Base-by-base conservation (phyloP, 768 basidiomycete species). In the Hortiboletus flavorubellus region DNA sequence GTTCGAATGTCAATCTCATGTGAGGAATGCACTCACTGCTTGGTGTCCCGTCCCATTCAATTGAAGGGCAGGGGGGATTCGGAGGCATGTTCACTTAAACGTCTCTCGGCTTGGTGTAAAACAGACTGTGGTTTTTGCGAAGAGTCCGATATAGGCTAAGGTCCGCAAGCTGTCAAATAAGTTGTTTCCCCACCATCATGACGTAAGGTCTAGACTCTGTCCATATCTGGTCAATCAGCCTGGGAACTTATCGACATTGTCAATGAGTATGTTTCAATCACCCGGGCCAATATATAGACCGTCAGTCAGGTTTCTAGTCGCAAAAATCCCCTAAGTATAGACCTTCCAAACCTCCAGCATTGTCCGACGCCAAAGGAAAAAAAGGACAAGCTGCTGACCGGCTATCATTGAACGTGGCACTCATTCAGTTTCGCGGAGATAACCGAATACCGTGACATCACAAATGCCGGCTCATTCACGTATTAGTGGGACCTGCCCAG, bases 391-490 rank as follows among this genome's bases (percentile, higher is more conserved):
- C 56, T 58, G 46, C 53, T 51, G 54, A 37, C 52, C 62, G 62
- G 58, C 49, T 63, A 29, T 21, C 21, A 21, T 21, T n/a, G 9
- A 34, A 29, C 31, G 8, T 31, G 21, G 31, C 18, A 26, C 31
- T 53, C 42, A 35, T 34, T 46, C 50, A 56, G 54, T 53, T 63
- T 65, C 59, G 66, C 67, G 66, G 66, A 68, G 66, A 66, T 67
- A 53, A 58, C 46, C 46, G 16, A 47, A 52, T 51, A 48, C 21
- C 21, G 21, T 21, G 21, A 21, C 38, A 23, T 23, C 45, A 46
- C 53, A 34, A 34, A 34, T 35, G 53, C 35, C 30, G 33, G 30
- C 18, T n/a, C 46, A 4, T 55, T 45, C 43, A 66, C 54, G 51
- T 46, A 21, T 21, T 21, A 46, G 50, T 58, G 55, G 59, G 56